Percentiles rank a stretch among this genome's conserved stretches.
These are phyloP conservation scores for Marchantia paleacea DNA, from an alignment of 225 moss, liverwort and hornwort genomes.

Conservation along the genomic window DNA sequence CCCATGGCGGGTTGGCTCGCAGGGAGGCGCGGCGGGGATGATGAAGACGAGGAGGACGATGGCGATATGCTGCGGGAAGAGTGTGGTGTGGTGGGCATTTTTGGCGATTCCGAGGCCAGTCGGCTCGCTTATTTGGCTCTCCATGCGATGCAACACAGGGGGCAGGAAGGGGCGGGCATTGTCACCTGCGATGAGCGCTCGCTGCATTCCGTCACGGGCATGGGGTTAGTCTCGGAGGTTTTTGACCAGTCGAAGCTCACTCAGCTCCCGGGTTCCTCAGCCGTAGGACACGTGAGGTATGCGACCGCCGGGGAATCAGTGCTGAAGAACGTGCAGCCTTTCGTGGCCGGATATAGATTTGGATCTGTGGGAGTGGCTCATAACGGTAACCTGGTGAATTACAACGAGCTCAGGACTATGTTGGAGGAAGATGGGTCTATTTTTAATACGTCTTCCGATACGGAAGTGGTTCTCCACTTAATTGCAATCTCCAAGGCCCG, in stretches of 20 bases:
- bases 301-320: slow-evolving; percentile 90
- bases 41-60: slow-evolving; percentile 25
- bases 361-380: slow-evolving; percentile 88
- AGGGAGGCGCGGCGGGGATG: slow-evolving; percentile 36
- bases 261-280: slow-evolving; percentile 64
- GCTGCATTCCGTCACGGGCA: slow-evolving; percentile 79
- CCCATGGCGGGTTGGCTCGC: slow-evolving; percentile 45
- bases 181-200: slow-evolving; percentile 67
- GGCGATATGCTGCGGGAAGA: slow-evolving; percentile 77
- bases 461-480: slow-evolving; percentile 82
- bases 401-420: slow-evolving; percentile 75
- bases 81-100: slow-evolving; percentile 93
- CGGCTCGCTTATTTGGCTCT: slow-evolving; percentile 80
- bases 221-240: slow-evolving; percentile 92
- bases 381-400: slow-evolving; percentile 93
- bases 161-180: slow-evolving; percentile 96
- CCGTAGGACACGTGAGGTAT: slow-evolving; percentile 92
- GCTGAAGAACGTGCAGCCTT: slow-evolving; percentile 94
- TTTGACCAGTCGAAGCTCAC: slow-evolving; percentile 62
- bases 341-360: slow-evolving; percentile 84
- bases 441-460: slow-evolving; percentile 94
- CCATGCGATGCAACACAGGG: slow-evolving; percentile 91
- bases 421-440: slow-evolving; percentile 91
- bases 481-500: slow-evolving; percentile 88
- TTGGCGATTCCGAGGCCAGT: slow-evolving; percentile 81